Conservation (phyloP, 768 basidiomycete species). For the Coprinopsis strossmayeri region DNA sequence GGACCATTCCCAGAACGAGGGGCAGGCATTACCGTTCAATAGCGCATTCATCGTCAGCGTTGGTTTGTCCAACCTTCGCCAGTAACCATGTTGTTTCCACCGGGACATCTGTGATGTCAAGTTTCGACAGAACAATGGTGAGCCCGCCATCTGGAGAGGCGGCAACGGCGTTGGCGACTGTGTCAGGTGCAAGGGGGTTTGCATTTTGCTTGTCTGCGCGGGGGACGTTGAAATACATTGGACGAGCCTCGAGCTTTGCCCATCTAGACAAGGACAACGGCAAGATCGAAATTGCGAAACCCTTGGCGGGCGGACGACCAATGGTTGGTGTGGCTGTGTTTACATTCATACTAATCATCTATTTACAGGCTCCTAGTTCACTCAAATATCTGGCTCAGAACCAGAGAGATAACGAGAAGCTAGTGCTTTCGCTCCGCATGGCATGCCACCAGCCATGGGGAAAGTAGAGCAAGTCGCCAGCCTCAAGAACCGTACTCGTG, state of each 20-base stretch:
- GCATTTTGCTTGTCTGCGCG: not conserved
- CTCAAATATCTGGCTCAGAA: too few relatives aligned
- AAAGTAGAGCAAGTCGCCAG: constrained; percentile 85
- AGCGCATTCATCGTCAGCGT: constrained; percentile 40
- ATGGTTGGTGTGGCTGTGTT: too few relatives aligned
- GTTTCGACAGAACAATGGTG: constrained; percentile 80
- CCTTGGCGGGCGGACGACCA: too few relatives aligned
- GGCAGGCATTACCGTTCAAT: constrained; percentile 49
- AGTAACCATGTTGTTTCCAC: constrained; percentile 73
- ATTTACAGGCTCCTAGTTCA: too few relatives aligned
- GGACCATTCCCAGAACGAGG: not conserved
- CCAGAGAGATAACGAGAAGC: constrained; percentile 91
- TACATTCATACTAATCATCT: not conserved
- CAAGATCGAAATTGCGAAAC: too few relatives aligned
- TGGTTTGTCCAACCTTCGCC: constrained; percentile 48
- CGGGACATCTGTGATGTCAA: constrained; percentile 69
- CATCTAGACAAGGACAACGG: not conserved
- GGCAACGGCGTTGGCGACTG: constrained; percentile 58
- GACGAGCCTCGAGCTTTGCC: not conserved
- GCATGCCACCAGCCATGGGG: constrained; percentile 96
- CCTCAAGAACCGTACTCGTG: constrained; percentile 53
- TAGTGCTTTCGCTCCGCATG: constrained; percentile 75
- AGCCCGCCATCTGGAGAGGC: constrained; percentile 71
- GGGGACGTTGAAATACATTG: not conserved
- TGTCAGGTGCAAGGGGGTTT: constrained; percentile 43